Evolutionary conservation across 805 yeast genomes (phyloP), one percentile per base, ranked within the genome.

Genomic region (Kodamaea nitidulidarum): DNA sequence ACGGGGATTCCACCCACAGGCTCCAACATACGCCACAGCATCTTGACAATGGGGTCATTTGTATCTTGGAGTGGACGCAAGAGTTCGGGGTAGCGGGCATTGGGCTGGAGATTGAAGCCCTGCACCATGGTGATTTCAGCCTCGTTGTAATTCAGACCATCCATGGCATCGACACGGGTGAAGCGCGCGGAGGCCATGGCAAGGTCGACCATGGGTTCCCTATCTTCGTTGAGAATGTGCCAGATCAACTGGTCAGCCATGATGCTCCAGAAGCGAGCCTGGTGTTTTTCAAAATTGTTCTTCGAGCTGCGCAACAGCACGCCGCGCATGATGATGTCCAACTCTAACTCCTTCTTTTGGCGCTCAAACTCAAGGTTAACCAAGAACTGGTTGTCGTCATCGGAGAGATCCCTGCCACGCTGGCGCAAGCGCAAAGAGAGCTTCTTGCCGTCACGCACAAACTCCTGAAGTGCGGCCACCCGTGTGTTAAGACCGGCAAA

Each of bases 1-100:
- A 90, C 80, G n/a, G 84, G 75, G 36, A 90, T 88, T 8, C 98
- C 98, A 22, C 96, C 98, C 40, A 91, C 83, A 0, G 95, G 88
- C 39, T 76, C 78, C 38, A 83, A 75, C 80, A 84, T 76, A n/a
- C 78, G 74, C 98, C 98, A 90, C 8, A 62, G 36, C 50, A 63
- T 47, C 6, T 35, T 32, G 3, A 67, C 45, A 27, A 67, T 49
- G 1, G 70, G 64, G n/a, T 37, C 26, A 7, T 40, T 35, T 21
- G 39, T 16, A 25, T 46, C 36, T 39, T 42, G n/a, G 41, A 51
- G 21, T 1, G 87, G 81, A 1, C 83, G 67, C 14, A 91, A 59
- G 17, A 91, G 60, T 47, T 86, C 88, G 0, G 93, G 90, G 51
- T 81, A 85, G 1, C 73, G 52, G 0, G 85, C 75, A 14, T 70